Evolutionary conservation across 176 grass and related monocot genomes (phyloP), one percentile per base, ranked within the genome.

Genomic region (Rhynchospora breviuscula): DNA sequence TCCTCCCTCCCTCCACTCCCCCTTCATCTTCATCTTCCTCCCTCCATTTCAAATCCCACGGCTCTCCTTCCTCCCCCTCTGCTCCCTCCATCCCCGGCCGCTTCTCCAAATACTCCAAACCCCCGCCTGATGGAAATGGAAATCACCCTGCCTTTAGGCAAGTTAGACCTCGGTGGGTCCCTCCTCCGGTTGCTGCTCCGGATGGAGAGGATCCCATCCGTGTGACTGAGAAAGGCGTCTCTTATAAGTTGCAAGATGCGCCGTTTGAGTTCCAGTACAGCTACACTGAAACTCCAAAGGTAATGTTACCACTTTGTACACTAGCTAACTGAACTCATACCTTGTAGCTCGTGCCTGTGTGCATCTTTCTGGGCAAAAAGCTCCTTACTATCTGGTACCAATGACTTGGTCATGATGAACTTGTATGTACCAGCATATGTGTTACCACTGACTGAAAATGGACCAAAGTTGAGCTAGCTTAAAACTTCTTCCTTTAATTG

Each of bases 251-350:
- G 33, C 81, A 90, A 14, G 90, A 87, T 62, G 95, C 95, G 44
- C 95, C 95, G 0, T 98, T 98, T 63, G 95, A 93, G 75, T 98
- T 98, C 63, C 95, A 94, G 87, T 98, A 98, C 49, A 98, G 95
- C 58, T 98, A 98, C 86, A 98, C 95, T 1, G 95, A 98, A 67
- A 85, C 92, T 10, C 95, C 95, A 0, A 82, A 64, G 79, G 79
- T 82, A 67, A 82, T 82, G 35, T 67, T 82, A 52, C n/a, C 44
- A 25, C 13, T 82, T 53, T 26, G 18, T 25, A 61, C 47, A 72
- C 17, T 19, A 47, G 29, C 40, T 14, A 7, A 13, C 29, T 68
- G 0, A 43, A 43, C 3, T 68, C 33, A 3, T 68, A 18, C 17
- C 5, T 68, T 15, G 43, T 14, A 45, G 33, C 13, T 13, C 11